Evolutionary conservation across 2,329 filamentous ascomycete species (phyloP).

Genomic region (Penicillium janthinellum): DNA sequence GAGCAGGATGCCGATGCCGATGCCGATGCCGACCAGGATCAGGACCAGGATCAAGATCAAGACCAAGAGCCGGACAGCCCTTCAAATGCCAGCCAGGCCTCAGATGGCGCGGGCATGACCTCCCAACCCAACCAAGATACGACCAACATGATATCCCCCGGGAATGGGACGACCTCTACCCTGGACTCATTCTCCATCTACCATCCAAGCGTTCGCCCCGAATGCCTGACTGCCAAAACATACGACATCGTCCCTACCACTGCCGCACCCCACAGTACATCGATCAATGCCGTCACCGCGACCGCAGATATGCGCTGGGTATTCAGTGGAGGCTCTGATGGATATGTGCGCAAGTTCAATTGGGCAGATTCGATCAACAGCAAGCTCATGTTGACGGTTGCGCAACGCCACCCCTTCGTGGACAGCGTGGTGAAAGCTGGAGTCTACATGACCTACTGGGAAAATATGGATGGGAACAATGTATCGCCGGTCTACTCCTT

Average conservation of each 20-base stretch:
- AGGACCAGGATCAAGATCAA: conserved; percentile 16
- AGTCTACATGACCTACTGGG: conserved; percentile 95
- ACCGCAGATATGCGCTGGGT: conserved; percentile 95
- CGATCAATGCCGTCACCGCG: conserved; percentile 87
- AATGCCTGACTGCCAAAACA: conserved; percentile 74
- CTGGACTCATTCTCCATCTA: conserved; percentile 45
- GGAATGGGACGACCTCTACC: conserved; percentile 37
- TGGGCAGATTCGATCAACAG: conserved; percentile 93
- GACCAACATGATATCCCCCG: conserved; percentile 49
- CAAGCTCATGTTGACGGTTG: conserved; percentile 89
- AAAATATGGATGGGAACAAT: conserved; percentile 78
- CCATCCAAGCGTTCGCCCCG: conserved; percentile 69
- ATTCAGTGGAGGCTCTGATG: conserved; percentile 90
- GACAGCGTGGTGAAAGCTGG: conserved; percentile 96
- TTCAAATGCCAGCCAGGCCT: conserved; percentile 44
- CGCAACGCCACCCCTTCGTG: conserved; percentile 93
- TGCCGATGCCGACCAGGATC: conserved; percentile 19
- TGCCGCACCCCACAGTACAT: conserved; percentile 92
- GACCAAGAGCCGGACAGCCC: conserved; percentile 43
- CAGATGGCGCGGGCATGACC: conserved; percentile 37
- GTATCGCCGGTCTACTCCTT: conserved; percentile 94
- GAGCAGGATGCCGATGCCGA: conserved; percentile 34
- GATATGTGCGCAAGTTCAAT: conserved; percentile 96
- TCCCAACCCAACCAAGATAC: conserved; percentile 52
- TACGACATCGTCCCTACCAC: conserved; percentile 98